Evolutionary conservation across 805 yeast genomes (phyloP).

Genomic region (Hanseniaspora jakobsenii): DNA sequence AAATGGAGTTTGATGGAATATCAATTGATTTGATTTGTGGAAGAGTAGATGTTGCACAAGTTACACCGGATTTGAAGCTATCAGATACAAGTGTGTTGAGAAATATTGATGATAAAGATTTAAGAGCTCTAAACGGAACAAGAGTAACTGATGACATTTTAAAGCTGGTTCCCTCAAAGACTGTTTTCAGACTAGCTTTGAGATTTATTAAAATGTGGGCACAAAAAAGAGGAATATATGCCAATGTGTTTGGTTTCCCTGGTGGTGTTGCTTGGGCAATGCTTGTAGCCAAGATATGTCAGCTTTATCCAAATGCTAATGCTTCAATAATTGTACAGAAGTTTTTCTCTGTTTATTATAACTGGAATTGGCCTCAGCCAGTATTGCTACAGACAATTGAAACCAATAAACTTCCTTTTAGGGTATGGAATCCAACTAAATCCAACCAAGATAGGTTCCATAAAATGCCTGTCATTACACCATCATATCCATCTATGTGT

Average conservation of each 20-base stretch:
- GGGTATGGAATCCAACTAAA: constrained; percentile 91
- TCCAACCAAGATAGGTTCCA: constrained; percentile 84
- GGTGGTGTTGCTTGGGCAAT: constrained; percentile 99
- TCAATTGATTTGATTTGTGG: constrained; percentile 87
- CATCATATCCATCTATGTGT: constrained; percentile 92
- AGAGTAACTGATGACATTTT: constrained; percentile 93
- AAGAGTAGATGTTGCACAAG: constrained; percentile 66
- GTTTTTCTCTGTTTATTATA: constrained; percentile 70
- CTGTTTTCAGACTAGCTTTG: constrained; percentile 82
- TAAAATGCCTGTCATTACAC: constrained; percentile 95
- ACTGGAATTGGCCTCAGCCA: constrained; percentile 99
- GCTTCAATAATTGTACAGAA: constrained; percentile 83
- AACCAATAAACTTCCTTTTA: constrained; percentile 91
- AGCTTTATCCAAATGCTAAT: constrained; percentile 89
- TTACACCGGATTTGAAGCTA: constrained; percentile 61
- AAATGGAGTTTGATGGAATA: constrained; percentile 78
- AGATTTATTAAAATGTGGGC: constrained; percentile 96
- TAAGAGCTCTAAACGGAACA: constrained; percentile 87
- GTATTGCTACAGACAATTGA: constrained; percentile 85
- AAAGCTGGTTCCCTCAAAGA: constrained; percentile 79
- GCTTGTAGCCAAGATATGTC: constrained; percentile 96
- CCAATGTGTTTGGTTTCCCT: constrained; percentile 91
- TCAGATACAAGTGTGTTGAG: constrained; percentile 74
- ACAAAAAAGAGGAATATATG: constrained; percentile 84
- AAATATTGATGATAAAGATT: constrained; percentile 82